Evolutionary conservation across 306 rosid species (phyloP), one percentile per base, ranked within the genome.

Genomic region (Cucurbita moschata): DNA sequence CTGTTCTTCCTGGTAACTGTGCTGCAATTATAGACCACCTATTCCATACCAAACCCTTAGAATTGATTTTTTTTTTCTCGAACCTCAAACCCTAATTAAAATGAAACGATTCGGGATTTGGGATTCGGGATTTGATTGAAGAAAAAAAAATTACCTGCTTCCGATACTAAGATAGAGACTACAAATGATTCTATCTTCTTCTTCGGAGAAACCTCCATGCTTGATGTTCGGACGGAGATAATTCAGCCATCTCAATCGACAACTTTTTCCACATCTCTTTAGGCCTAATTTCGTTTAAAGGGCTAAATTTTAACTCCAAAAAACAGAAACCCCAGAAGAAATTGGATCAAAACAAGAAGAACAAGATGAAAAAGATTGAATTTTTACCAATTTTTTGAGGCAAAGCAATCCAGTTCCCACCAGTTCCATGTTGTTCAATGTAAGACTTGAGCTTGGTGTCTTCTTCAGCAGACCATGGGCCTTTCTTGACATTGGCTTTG

Each of bases 401-500:
- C 79, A 87, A 84, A 76, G 91, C 91, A 53, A 87, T 87, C 91
- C 90, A 87, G 81, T 87, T 87, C 0, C 90, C 88, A 6, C 88
- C 90, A 38, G 90, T 87, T 18, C 90, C 91, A 37, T 84, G 82
- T 56, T 84, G 49, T 54, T 87, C 87, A 74, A 87, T 87, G 71
- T 82, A 84, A 35, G 91, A 84, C 80, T 87, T 87, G 84, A 87
- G 91, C 67, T 84, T 84, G 47, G 82, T 47, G 37, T 87, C 91
- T 84, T 87, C 91, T 73, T 87, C 88, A 0, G 91, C 83, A 0
- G 91, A 87, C 91, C 91, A 87, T 43, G 91, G 91, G 0, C 91
- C 91, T 81, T 77, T 87, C 88, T 87, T 87, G 75, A 87, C 91
- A 82, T 84, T 87, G 56, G 91, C 88, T 82, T 87, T 87, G 82